These are phyloP conservation scores for Linum tenue DNA, from an alignment of 345 rosid species.

Conservation along the genomic window DNA sequence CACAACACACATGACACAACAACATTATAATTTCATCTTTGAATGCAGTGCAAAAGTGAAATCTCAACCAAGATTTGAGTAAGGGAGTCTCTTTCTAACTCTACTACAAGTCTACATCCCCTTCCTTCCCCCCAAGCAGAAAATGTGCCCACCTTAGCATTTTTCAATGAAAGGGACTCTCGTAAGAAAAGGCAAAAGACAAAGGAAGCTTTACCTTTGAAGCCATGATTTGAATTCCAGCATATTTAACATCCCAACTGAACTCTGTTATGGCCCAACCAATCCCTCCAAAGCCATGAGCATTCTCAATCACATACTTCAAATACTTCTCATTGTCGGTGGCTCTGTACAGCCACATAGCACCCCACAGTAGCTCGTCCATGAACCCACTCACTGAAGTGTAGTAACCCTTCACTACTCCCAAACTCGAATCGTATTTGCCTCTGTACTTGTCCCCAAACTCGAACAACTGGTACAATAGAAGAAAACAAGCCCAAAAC, in stretches of 20 bases:
- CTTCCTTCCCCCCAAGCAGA: background rate
- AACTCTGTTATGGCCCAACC: constrained; percentile 91
- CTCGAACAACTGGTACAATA: constrained; percentile 53
- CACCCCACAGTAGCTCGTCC: constrained; percentile 97
- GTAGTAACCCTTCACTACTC: constrained; percentile 72
- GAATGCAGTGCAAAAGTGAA: background rate
- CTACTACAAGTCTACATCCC: background rate
- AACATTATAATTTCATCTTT: background rate
- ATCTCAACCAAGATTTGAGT: background rate
- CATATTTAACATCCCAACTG: constrained; percentile 97
- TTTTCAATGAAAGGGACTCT: background rate
- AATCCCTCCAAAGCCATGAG: constrained; percentile 58
- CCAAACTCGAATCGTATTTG: constrained; percentile 61
- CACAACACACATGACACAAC: background rate
- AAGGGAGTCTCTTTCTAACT: too few relatives aligned
- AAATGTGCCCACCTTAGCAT: background rate
- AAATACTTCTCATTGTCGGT: constrained; percentile 61
- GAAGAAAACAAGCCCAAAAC: too few relatives aligned
- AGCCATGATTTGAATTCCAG: constrained; percentile 71
- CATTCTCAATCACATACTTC: constrained; percentile 49
- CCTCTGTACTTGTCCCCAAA: constrained; percentile 78
- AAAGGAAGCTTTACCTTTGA: constrained; percentile 43
- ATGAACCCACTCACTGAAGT: constrained; percentile 88
- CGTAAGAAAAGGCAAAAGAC: background rate
- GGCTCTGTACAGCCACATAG: constrained; percentile 86